These are phyloP conservation scores for Durotheca rogersii DNA, from an alignment of 495 filamentous ascomycete genomes.

Conservation along the genomic window DNA sequence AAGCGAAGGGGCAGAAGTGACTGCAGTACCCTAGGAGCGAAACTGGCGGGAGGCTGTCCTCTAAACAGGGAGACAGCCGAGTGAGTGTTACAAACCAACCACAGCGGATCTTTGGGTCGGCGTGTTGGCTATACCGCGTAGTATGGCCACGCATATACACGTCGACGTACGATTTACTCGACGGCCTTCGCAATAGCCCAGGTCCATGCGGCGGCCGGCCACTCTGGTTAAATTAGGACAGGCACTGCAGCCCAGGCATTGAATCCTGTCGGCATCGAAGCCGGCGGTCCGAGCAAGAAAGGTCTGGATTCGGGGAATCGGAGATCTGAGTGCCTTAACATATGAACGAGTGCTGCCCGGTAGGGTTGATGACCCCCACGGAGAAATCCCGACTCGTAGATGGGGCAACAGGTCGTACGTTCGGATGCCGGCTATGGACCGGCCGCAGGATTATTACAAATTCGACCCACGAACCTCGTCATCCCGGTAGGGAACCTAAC, in stretches of 20 bases:
- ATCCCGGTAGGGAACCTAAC: constrained; percentile 22
- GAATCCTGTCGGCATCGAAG: constrained; percentile 16
- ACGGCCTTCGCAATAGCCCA: no score
- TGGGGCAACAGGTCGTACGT: constrained; percentile 7
- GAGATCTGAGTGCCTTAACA: constrained; percentile 11
- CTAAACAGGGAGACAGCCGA: no score
- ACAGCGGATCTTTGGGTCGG: no score
- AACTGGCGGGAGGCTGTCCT: no score
- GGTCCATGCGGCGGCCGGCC: no score
- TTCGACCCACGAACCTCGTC: constrained; percentile 8
- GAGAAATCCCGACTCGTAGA: not conserved
- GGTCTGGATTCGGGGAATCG: constrained; percentile 14
- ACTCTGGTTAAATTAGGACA: no score
- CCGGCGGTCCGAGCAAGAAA: constrained; percentile 20
- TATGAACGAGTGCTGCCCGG: not conserved
- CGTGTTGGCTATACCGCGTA: no score
- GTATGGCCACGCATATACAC: no score
- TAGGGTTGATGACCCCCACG: constrained; percentile 28
- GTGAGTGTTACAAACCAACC: no score
- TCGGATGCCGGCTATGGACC: constrained; percentile 8
- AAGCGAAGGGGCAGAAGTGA: no score
- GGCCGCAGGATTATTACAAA: constrained; percentile 15
- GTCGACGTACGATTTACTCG: no score
- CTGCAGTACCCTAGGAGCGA: no score
- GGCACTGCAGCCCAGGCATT: not conserved